phyloP scores from a whole-genome alignment of 1,284 basidiomycete species.

The Peniophora sp. region DNA sequence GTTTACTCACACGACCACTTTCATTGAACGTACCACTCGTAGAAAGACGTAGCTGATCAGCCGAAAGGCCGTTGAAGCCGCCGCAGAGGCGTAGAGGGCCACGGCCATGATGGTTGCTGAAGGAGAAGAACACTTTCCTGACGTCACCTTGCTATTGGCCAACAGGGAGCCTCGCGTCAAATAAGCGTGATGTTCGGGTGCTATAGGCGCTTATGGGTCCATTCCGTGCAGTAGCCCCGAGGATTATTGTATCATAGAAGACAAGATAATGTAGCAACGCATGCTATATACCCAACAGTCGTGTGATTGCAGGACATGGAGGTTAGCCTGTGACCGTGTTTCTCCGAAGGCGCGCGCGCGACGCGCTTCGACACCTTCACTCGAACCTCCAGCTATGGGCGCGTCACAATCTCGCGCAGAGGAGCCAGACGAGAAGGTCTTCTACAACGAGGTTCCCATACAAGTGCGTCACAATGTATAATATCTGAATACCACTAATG shows the following conservation, averaged over 20 bases:
- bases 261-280: no score
- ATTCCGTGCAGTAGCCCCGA: no score
- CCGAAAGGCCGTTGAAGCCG: constrained; percentile 30
- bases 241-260: no score
- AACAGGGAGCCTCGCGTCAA: not conserved
- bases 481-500: not conserved
- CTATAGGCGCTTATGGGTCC: no score
- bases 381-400: constrained; percentile 39
- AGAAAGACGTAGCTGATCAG: constrained; percentile 31
- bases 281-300: no score
- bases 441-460: constrained; percentile 54
- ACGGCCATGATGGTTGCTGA: not conserved
- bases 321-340: no score
- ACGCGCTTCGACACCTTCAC: no score
- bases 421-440: constrained; percentile 44
- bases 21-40: constrained; percentile 22
- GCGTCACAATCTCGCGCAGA: constrained; percentile 55
- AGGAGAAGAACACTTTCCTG: not conserved
- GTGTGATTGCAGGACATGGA: no score
- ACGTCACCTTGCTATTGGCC: not conserved
- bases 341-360: no score
- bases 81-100: constrained; percentile 5
- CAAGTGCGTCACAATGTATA: constrained; percentile 33
- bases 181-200: no score
- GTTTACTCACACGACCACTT: constrained; percentile 6